Base-by-base conservation (phyloP, 2,329 filamentous ascomycete genomes). In the Colletotrichum australisinense region DNA sequence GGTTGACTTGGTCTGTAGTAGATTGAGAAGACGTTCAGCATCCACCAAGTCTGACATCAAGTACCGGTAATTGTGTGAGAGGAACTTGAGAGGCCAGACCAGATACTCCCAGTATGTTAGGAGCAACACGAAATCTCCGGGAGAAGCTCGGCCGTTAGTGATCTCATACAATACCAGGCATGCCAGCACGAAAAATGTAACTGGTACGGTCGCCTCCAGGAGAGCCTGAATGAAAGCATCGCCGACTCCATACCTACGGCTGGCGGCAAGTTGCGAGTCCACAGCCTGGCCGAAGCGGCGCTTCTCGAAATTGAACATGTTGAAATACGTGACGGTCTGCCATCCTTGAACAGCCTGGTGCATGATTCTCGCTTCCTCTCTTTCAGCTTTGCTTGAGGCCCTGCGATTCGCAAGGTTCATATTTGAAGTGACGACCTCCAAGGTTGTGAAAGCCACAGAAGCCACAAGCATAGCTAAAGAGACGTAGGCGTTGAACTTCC, bases 61-160 rank as follows among this genome's bases (percentile, higher is more conserved):
- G 52, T 57, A 71, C 16, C 72, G 49, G 28, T 62, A 68, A 24
- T 72, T 63, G 38, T 72, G 72, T 9, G 78, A 78, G 4, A 83
- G 78, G 26, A 78, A 82, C 75, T 78, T 78, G 78, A 85, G 76
- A 1, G 83, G 83, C 63, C 74, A 89, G 74, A 79, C 86, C 80
- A 77, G 75, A 16, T 77, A 76, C 7, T 82, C 81, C 92, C 92
- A 94, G 80, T 93, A 94, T 42, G 89, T 87, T 19, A 92, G 83
- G 30, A 94, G 81, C 22, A 91, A 91, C 5, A 93, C 88, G 74
- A 94, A 91, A 72, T 87, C 88, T 53, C 91, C 91, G 14, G 92
- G 83, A 0, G 87, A 84, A 57, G 85, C 86, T 9, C 80, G 78
- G 1, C 87, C 87, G 49, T 83, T 82, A 0, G 85, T 81, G 42